phyloP scores from a whole-genome alignment of 2,329 filamentous ascomycete genomes.

The Phialophora chinensis region DNA sequence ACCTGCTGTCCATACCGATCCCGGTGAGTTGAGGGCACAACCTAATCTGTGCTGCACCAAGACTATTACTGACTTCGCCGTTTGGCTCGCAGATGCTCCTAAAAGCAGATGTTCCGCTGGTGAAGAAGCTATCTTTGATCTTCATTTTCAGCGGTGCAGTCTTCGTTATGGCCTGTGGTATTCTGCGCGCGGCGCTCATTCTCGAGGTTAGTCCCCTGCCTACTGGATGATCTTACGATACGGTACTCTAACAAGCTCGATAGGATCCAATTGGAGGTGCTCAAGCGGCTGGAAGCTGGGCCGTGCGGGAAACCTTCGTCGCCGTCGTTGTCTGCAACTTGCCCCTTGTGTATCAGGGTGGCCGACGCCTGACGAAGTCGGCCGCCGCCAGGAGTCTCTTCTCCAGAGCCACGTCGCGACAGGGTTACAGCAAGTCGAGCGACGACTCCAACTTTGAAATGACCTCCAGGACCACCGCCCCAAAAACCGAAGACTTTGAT shows the following conservation, averaged over 20 bases:
- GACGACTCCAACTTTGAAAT: constrained; percentile 21
- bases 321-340: constrained; percentile 52
- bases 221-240: no score
- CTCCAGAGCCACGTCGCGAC: constrained; percentile 17
- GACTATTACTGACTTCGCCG: background rate
- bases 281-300: constrained; percentile 52
- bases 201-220: constrained; percentile 45
- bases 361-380: constrained; percentile 14
- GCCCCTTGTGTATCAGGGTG: constrained; percentile 50
- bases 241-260: background rate
- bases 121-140: constrained; percentile 60
- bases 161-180: constrained; percentile 62
- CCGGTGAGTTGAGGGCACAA: constrained; percentile 51
- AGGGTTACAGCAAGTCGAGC: constrained; percentile 25
- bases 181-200: constrained; percentile 61
- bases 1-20: constrained; percentile 64
- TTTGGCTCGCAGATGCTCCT: constrained; percentile 56
- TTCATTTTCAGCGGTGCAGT: constrained; percentile 62
- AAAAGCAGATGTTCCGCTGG: constrained; percentile 55
- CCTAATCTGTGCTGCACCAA: background rate
- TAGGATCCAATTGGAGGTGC: constrained; percentile 49
- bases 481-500: background rate
- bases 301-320: constrained; percentile 54
- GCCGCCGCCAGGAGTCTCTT: constrained; percentile 5
- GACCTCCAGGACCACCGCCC: background rate